Base-by-base conservation (phyloP, 345 rosid genomes). In the Aegle marmelos region DNA sequence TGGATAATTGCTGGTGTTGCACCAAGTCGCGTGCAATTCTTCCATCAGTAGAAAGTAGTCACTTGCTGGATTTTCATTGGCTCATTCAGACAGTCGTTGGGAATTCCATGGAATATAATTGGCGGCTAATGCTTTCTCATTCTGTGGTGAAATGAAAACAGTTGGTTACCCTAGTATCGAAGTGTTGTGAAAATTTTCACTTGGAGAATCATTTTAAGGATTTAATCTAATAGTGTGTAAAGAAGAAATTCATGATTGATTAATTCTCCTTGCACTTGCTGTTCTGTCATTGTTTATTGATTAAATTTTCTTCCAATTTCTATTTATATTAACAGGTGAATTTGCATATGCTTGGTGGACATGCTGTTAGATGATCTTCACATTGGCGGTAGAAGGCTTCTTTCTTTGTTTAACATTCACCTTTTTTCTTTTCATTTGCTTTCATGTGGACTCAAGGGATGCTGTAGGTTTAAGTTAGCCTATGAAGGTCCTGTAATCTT, bases 281-380 rank as follows among this genome's bases (percentile, higher is more conserved):
- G 34, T 1, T 24, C 50, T 22, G 3, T 28, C 5, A 2, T 17
- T 24, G 13, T 48, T 21, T 63, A 24, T 73, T 63, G n/a, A 28
- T 75, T 24, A 25, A 7, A 60, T 58, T 9, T 74, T 48, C 4
- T 63, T 39, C 30, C 28, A n/a, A 74, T 61, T 19, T 19, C 62
- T 74, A 25, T 22, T 17, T 28, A 37, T 56, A 45, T 75, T 27
- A 31, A 75, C 78, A 75, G 78, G 70, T 75, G 70, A 75, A 39
- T 39, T 28, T 21, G 60, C 39, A 27, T 36, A 8, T 36, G 65
- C 31, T 33, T 16, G 33, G n/a, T 73, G 54, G 65, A 60, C 33
- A 19, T 19, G 68, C 58, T 27, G 63, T 41, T 63, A 50, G 53
- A 45, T 7, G 16, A 22, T 65, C 50, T 11, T 53, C n/a, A 16